Conservation (phyloP, 176 grass and related monocot genomes). For the Aegilops umbellulata region DNA sequence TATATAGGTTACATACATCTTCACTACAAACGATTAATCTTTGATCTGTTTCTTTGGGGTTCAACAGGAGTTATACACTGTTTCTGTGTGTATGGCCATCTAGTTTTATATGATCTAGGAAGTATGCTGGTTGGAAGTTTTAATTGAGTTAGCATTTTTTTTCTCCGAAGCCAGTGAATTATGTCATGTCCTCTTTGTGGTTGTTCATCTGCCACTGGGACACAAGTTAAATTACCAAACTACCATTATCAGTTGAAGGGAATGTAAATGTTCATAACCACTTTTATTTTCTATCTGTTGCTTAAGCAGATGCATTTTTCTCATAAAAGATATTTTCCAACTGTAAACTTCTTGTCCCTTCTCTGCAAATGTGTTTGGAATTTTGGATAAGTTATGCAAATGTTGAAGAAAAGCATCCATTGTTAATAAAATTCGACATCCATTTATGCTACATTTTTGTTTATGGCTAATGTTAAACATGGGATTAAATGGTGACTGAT, state of each 20-base stretch:
- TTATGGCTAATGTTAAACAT: constrained; percentile 11
- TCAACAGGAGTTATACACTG: not conserved
- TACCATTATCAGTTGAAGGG: not conserved
- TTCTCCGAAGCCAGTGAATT: not conserved
- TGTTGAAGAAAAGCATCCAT: not conserved
- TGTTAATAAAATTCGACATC: not conserved
- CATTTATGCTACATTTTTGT: not conserved
- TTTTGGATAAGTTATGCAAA: not conserved
- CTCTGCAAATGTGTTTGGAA: not conserved
- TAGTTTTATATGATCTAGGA: constrained; percentile 21
- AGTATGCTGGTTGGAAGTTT: not conserved
- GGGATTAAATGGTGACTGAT: not conserved
- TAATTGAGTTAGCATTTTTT: not conserved
- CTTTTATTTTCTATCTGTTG: not conserved
- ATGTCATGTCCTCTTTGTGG: not conserved
- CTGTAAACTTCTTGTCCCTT: not conserved
- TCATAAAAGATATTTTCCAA: not conserved
- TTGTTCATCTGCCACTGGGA: not conserved
- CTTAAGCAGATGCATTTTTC: not conserved
- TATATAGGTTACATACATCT: not conserved
- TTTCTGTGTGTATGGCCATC: constrained; percentile 5
- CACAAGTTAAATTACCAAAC: not conserved
- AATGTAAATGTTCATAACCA: not conserved
- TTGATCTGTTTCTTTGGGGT: not conserved
- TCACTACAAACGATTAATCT: not conserved